phyloP scores from a whole-genome alignment of 2,329 filamentous ascomycete species.

The Monosporascus sp. region DNA sequence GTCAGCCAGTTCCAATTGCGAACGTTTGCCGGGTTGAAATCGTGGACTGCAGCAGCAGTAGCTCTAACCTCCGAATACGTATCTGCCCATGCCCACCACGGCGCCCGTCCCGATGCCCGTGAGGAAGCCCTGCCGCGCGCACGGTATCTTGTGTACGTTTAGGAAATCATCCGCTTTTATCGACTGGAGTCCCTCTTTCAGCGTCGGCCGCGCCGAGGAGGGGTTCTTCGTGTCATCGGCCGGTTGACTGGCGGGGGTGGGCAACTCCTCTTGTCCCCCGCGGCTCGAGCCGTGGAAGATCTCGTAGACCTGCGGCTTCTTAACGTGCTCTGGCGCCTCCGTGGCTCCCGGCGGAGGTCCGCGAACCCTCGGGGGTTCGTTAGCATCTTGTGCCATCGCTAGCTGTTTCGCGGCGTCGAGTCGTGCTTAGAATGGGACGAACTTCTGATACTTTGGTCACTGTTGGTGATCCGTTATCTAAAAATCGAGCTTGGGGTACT shows the following conservation, averaged over 20 bases:
- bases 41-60: background rate
- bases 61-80: constrained; percentile 66
- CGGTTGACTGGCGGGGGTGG: constrained; percentile 13
- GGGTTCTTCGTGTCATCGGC: constrained; percentile 32
- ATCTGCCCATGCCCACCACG: constrained; percentile 66
- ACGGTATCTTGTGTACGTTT: constrained; percentile 72
- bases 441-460: too few relatives aligned
- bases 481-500: constrained; percentile 2
- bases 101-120: constrained; percentile 79
- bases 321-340: constrained; percentile 28
- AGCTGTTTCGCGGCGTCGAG: background rate
- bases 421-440: background rate
- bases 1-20: background rate
- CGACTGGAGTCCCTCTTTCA: constrained; percentile 60
- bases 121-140: constrained; percentile 75
- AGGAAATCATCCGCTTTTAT: constrained; percentile 66
- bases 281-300: constrained; percentile 28
- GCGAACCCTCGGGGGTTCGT: constrained; percentile 16
- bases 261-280: constrained; percentile 5
- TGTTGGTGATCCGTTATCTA: background rate
- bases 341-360: constrained; percentile 30
- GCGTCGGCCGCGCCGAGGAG: constrained; percentile 31
- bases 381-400: constrained; percentile 28
- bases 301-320: constrained; percentile 33
- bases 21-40: background rate